Base-by-base conservation (phyloP, 257 asterid genomes). In the Capsicum pubescens region DNA sequence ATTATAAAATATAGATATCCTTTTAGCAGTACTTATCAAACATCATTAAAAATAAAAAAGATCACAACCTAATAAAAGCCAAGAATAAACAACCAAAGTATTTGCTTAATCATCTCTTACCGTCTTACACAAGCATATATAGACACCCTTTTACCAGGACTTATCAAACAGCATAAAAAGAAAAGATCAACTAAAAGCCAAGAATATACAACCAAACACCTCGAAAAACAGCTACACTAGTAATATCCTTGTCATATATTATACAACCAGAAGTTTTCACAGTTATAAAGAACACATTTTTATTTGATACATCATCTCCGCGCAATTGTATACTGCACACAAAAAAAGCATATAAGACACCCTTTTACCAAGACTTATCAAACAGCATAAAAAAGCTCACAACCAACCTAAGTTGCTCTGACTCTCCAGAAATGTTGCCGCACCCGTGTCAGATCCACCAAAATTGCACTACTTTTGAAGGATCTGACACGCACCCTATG, bases 121-220 rank as follows among this genome's bases (percentile, higher is more conserved):
- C 32, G 32, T 26, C 32, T 26, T 26, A 26, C 32, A 26, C 32
- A 26, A 26, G 26, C 11, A 59, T 69, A 64, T 12, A 64, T 64
- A 64, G 10, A 71, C 10, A 71, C 57, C 79, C 5, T 71, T 44
- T 2, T n/a, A 44, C 17, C 70, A 63, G 70, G 5, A 17, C 36
- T 71, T 42, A 44, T 44, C 48, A 44, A 44, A 44, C 48, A 44
- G 48, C 48, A 44, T 44, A 6, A 17, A 10, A 21, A 44, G 9
- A 44, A 2, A 17, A 70, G 57, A 44, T 44, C 12, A 44, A n/a
- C 79, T n/a, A 71, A 17, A 44, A 71, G 11, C 58, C 79, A 71
- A 44, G 79, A 71, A 44, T 44, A 70, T 42, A n/a, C 79, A 70
- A 70, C 57, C 55, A 70, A 70, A 70, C 46, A 42, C 46, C 46